Percentiles rank a stretch among this genome's conserved stretches.
Evolutionary conservation across 352 stramenopile species (phyloP).

Genomic region (Phytopythium mirpurense): DNA sequence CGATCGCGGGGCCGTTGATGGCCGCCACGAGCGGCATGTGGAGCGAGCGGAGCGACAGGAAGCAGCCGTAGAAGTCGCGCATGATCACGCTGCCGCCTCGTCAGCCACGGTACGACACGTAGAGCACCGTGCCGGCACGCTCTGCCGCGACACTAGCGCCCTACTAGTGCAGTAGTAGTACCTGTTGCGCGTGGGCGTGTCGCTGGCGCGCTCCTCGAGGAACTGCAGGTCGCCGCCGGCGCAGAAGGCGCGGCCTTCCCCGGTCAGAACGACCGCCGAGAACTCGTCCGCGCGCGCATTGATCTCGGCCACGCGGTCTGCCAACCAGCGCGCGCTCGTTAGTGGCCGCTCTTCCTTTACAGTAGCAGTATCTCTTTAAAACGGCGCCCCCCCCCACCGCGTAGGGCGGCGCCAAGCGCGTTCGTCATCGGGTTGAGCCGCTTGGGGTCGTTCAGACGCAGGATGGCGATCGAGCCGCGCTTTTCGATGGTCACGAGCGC

Average conservation of each 20-base stretch:
- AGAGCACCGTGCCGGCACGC: no score
- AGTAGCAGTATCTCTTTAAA: not conserved
- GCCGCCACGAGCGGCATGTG: conserved; percentile 80
- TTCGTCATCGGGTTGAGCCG: conserved; percentile 87
- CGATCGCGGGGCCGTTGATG: conserved; percentile 82
- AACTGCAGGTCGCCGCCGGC: conserved; percentile 85
- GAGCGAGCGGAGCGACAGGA: conserved; percentile 71
- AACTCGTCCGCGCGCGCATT: conserved; percentile 42
- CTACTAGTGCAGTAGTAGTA: conserved; percentile 1
- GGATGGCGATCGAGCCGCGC: conserved; percentile 34
- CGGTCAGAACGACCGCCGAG: conserved; percentile 70
- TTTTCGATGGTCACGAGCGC: conserved; percentile 48
- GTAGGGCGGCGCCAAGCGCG: conserved; percentile 65
- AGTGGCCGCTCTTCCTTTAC: not conserved
- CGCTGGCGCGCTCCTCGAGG: conserved; percentile 44
- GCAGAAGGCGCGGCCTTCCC: conserved; percentile 76
- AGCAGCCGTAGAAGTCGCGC: conserved; percentile 81
- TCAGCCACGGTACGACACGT: no score
- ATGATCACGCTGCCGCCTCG: conserved; percentile 53
- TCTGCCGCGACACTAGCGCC: no score
- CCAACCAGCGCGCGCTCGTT: not conserved
- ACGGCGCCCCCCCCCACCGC: conserved; percentile 28
- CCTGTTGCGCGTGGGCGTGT: conserved; percentile 77
- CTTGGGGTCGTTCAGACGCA: conserved; percentile 70
- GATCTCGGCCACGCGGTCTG: conserved; percentile 47